A percentile compares a stretch with the other conserved stretches of the same genome.
Conservation (phyloP, 2,329 filamentous ascomycete genomes). For the Xylaria sp. region DNA sequence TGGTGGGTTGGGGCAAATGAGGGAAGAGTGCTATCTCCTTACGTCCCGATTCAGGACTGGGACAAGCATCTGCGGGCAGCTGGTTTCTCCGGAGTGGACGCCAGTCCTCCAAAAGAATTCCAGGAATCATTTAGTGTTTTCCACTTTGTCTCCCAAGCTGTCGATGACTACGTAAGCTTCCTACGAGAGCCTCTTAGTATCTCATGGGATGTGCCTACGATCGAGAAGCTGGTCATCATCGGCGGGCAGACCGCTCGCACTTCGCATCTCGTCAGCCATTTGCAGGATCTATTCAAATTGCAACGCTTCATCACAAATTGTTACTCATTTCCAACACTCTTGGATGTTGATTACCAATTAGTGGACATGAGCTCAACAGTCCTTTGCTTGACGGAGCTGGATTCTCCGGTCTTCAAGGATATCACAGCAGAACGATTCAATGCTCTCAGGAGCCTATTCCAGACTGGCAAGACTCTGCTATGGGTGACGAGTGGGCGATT, state of each 20-base stretch:
- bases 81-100: background rate
- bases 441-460: background rate
- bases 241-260: background rate
- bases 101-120: background rate
- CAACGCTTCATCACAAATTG: background rate
- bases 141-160: background rate
- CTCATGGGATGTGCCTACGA: background rate
- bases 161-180: background rate
- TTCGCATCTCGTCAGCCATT: background rate
- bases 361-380: background rate
- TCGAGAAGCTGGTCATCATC: background rate
- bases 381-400: constrained; percentile 8
- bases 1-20: constrained; percentile 1
- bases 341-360: background rate
- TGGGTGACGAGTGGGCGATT: constrained; percentile 36
- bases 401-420: constrained; percentile 17
- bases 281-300: background rate
- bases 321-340: background rate
- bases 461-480: constrained; percentile 27
- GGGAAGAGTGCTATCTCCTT: background rate
- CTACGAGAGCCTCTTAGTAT: background rate
- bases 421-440: constrained; percentile 3
- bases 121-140: background rate
- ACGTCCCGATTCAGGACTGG: background rate
- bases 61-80: background rate